Evolutionary conservation across 2,329 filamentous ascomycete species (phyloP).

Genomic region (Beauveria bassiana): DNA sequence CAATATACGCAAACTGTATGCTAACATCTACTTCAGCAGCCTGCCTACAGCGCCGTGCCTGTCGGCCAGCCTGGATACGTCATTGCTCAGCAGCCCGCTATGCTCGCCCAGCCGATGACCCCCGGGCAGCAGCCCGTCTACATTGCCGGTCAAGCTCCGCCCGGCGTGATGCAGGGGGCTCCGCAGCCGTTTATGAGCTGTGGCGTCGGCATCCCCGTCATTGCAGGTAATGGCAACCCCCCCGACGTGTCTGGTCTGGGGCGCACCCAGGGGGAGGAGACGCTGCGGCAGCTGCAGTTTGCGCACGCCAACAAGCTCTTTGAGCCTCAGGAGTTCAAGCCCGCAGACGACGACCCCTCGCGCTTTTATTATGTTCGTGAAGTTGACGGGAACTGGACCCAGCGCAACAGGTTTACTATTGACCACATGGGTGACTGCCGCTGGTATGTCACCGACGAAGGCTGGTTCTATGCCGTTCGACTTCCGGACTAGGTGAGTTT

Average conservation of each 20-base stretch:
- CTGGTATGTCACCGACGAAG: slow-evolving; percentile 52
- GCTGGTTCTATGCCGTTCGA: slow-evolving; percentile 54
- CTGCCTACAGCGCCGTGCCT: slow-evolving; percentile 21
- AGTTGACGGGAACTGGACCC: slow-evolving; percentile 51
- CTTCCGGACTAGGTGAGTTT: slow-evolving; percentile 29
- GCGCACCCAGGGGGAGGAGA: slow-evolving; percentile 40
- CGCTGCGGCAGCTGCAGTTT: slow-evolving; percentile 39
- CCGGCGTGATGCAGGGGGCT: not conserved
- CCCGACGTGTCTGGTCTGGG: slow-evolving; percentile 47
- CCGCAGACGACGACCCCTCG: slow-evolving; percentile 50
- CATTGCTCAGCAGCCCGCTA: slow-evolving; percentile 26
- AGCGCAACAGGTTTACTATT: slow-evolving; percentile 52
- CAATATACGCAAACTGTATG: not conserved
- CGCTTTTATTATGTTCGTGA: slow-evolving; percentile 57
- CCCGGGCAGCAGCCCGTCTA: slow-evolving; percentile 24
- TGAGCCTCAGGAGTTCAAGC: slow-evolving; percentile 56
- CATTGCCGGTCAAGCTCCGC: slow-evolving; percentile 17
- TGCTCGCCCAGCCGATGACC: slow-evolving; percentile 13
- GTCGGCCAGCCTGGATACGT: slow-evolving; percentile 24
- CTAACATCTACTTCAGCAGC: slow-evolving; percentile 22
- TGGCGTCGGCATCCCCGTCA: slow-evolving; percentile 21
- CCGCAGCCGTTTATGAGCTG: slow-evolving; percentile 8
- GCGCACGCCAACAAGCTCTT: slow-evolving; percentile 42
- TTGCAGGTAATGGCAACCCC: slow-evolving; percentile 35
- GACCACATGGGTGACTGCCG: slow-evolving; percentile 48